phyloP scores from a whole-genome alignment of 2,329 filamentous ascomycete genomes.

The Dissoconium aciculare region DNA sequence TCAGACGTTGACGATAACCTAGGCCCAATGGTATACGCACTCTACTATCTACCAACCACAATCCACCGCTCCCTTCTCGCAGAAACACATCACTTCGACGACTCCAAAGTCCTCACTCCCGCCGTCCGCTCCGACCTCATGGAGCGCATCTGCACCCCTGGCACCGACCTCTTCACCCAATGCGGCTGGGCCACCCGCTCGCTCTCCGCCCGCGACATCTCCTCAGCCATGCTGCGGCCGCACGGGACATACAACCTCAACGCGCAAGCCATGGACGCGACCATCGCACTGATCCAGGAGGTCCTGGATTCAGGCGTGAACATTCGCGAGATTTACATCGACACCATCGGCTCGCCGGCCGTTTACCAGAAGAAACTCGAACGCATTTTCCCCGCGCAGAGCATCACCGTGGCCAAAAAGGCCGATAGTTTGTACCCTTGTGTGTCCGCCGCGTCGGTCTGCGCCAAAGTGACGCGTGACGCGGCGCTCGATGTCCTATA shows the following conservation, averaged over 20 bases:
- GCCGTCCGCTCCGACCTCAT: slow-evolving; percentile 60
- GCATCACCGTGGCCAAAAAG: slow-evolving; percentile 47
- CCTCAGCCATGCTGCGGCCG: slow-evolving; percentile 58
- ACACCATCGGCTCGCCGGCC: slow-evolving; percentile 75
- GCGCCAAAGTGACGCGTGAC: slow-evolving; percentile 90
- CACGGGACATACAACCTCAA: slow-evolving; percentile 69
- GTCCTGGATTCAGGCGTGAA: slow-evolving; percentile 68
- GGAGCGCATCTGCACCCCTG: slow-evolving; percentile 53
- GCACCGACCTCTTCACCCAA: slow-evolving; percentile 40
- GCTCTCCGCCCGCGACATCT: slow-evolving; percentile 73
- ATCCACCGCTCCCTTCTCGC: slow-evolving; percentile 59
- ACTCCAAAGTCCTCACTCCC: slow-evolving; percentile 81
- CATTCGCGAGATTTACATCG: slow-evolving; percentile 79
- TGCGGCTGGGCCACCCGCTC: slow-evolving; percentile 76
- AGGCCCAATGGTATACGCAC: slow-evolving; percentile 52
- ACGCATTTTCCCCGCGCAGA: slow-evolving; percentile 58
- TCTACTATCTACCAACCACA: slow-evolving; percentile 56
- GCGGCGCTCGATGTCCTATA: slow-evolving; percentile 72
- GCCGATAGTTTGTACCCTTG: slow-evolving; percentile 85
- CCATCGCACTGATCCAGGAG: slow-evolving; percentile 62
- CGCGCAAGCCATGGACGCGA: slow-evolving; percentile 87
- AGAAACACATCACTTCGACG: slow-evolving; percentile 72
- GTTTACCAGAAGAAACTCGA: slow-evolving; percentile 75
- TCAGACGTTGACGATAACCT: too few species aligned
- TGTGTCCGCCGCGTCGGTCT: slow-evolving; percentile 85